Evolutionary conservation across 345 rosid genomes (phyloP).

Genomic region (Populus ilicifolia): DNA sequence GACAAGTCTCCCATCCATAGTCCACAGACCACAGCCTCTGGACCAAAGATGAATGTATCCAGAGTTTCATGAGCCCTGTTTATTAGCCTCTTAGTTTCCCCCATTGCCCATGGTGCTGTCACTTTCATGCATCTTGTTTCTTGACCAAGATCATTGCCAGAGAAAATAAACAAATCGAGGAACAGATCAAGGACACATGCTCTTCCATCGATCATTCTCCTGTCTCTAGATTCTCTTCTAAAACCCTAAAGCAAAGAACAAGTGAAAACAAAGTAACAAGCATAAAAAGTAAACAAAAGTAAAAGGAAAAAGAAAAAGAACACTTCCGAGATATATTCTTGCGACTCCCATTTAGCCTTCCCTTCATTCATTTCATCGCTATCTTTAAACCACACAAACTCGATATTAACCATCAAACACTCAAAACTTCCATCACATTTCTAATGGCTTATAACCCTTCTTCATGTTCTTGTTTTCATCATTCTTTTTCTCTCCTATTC

Average conservation of each 20-base stretch:
- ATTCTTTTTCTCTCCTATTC: not conserved
- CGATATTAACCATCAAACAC: not conserved
- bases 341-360: not conserved
- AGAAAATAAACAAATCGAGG: not conserved
- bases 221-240: not conserved
- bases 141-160: not conserved
- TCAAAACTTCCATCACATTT: slow-evolving; percentile 6
- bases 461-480: slow-evolving; percentile 10
- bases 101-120: not conserved
- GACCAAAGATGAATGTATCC: too few relatives aligned
- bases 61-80: not conserved
- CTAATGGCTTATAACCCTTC: slow-evolving; percentile 14
- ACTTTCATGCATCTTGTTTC: not conserved
- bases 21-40: too few relatives aligned
- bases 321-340: not conserved
- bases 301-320: not conserved
- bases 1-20: too few relatives aligned
- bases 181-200: not conserved
- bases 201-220: slow-evolving; percentile 1
- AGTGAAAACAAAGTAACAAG: not conserved
- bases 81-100: not conserved
- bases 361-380: slow-evolving; percentile 1
- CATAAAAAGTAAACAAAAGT: not conserved
- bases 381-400: not conserved
- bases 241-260: slow-evolving; percentile 8